Evolutionary conservation across 2,329 filamentous ascomycete genomes (phyloP), one percentile per base, ranked within the genome.

Genomic region (Pyricularia grisea): DNA sequence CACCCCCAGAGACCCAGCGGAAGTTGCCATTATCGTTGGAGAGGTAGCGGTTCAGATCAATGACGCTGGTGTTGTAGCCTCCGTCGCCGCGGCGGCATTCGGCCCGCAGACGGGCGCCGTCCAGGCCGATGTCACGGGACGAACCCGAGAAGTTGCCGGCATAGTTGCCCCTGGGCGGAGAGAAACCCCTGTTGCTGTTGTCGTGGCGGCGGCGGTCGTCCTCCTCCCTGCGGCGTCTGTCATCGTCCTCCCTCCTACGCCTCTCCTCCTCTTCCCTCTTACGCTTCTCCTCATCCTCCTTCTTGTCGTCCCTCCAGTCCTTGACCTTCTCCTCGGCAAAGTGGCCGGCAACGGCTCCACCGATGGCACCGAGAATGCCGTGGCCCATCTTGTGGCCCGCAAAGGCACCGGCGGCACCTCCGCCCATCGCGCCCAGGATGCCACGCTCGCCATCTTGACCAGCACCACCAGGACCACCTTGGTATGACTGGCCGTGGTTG

Each of bases 241-340:
- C 68, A 11, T 71, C 67, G 31, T 74, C 71, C 9, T 74, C 68
- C 2, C 73, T 69, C 55, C 72, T 71, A 11, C 66, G 67, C 70
- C 76, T 71, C 63, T 75, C 75, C 25, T 77, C 72, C 25, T 79
- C 74, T 17, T 71, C 68, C 3, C 71, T 68, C 36, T 69, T 69
- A 14, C 61, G 66, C 70, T 74, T 69, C 36, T 74, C 73, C 31
- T 74, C 72, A 74, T 80, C 79, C 70, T 78, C 75, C 68, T 82
- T 79, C 70, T 81, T 75, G 30, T 82, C 80, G 69, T 81, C 75
- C 30, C 77, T 77, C 36, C 77, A 75, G 69, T 80, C 77, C 73
- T 77, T 78, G 78, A 80, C 68, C 72, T 82, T 80, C 73, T 80
- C 78, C 3, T 80, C 80, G 2, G 78, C 78, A 50, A 82, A 75